Conservation (phyloP, 768 basidiomycete genomes). For the Russula emetica region DNA sequence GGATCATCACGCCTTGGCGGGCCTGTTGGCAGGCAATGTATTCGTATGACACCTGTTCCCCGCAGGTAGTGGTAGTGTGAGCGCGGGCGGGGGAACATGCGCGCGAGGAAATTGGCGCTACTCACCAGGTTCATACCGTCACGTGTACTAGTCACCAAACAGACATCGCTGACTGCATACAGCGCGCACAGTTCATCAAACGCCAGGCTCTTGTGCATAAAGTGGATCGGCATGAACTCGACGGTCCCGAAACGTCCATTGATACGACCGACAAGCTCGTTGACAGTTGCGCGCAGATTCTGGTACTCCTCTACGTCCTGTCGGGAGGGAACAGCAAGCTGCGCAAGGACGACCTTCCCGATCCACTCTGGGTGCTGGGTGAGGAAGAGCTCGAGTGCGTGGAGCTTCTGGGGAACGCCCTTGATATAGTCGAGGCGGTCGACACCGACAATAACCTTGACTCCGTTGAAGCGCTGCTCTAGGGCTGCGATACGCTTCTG, state of each 20-base stretch:
- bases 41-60: conserved; percentile 87
- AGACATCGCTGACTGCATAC: conserved; percentile 95
- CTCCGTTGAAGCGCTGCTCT: conserved; percentile 86
- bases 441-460: conserved; percentile 97
- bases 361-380: conserved; percentile 99
- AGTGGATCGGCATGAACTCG: conserved; percentile 99
- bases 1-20: conserved; percentile 92
- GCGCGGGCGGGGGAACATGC: conserved; percentile 17
- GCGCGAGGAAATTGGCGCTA: conserved; percentile 31
- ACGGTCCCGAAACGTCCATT: conserved; percentile 99
- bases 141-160: conserved; percentile 88
- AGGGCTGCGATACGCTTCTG: conserved; percentile 73
- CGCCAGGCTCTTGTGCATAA: conserved; percentile 92
- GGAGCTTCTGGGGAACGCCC: conserved; percentile 97
- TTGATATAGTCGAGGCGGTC: conserved; percentile 99
- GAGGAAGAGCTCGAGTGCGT: conserved; percentile 94
- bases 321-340: conserved; percentile 94
- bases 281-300: conserved; percentile 90
- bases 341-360: conserved; percentile 95
- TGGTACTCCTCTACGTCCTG: conserved; percentile 99
- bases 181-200: conserved; percentile 98
- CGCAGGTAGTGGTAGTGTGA: conserved; percentile 15
- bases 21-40: conserved; percentile 94
- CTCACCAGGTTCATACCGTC: conserved; percentile 98
- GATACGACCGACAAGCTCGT: conserved; percentile 96